A percentile compares a stretch with the other conserved stretches of the same genome.
These are phyloP conservation scores for Collariella sp. DNA, from an alignment of 495 filamentous ascomycete genomes.

Conservation along the genomic window DNA sequence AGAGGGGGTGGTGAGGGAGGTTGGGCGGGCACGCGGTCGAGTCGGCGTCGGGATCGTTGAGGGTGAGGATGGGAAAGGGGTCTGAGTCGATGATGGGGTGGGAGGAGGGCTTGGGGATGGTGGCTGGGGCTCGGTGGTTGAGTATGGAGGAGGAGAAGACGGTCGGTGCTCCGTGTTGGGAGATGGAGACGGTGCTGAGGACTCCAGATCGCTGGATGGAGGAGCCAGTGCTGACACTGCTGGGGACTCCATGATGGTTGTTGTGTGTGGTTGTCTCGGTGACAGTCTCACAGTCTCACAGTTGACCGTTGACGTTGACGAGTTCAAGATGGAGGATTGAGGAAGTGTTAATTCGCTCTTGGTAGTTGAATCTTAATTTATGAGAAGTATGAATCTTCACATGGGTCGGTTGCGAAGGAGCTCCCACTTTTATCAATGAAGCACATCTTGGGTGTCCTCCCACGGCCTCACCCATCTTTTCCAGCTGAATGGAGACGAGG, in stretches of 20 bases:
- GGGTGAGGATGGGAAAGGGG: background rate
- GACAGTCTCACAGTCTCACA: background rate
- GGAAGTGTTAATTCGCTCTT: too few species aligned
- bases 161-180: too few species aligned
- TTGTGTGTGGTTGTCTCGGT: background rate
- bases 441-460: background rate
- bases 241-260: background rate
- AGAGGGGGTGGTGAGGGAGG: background rate
- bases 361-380: too few species aligned
- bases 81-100: background rate
- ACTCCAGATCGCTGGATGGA: background rate
- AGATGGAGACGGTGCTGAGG: background rate
- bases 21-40: slow-evolving; percentile 5
- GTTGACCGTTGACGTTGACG: too few species aligned
- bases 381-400: too few species aligned
- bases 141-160: too few species aligned
- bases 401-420: too few species aligned
- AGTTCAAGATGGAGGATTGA: too few species aligned
- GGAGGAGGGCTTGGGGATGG: background rate
- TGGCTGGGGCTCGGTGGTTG: background rate
- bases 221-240: background rate
- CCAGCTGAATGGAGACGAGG: background rate
- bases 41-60: background rate
- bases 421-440: background rate
- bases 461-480: background rate